Evolutionary conservation across 768 basidiomycete genomes (phyloP), one percentile per base, ranked within the genome.

Genomic region (Lepiota subincarnata): DNA sequence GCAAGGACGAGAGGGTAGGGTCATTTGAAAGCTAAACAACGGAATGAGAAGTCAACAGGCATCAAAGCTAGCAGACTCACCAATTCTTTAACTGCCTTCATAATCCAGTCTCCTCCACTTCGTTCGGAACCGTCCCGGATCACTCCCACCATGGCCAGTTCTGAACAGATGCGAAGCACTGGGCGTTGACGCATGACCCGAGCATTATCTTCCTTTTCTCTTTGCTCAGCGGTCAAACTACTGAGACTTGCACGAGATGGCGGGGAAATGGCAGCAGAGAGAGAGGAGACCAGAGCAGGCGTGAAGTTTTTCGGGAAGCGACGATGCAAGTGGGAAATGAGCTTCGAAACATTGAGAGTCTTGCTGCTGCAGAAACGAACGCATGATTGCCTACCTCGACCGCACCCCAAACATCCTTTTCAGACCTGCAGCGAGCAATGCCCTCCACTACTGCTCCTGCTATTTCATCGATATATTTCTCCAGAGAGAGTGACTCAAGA

Each of bases 401-500:
- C 22, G 93, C 92, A 54, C 85, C 86, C 86, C 89, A 89, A 16
- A 92, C 80, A 61, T 99, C 96, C 59, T 87, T 86, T 68, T 97
- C 96, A 0, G 89, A 90, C 73, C 93, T 97, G 68, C 94, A 96
- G 58, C 88, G 82, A 7, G 70, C 70, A 37, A 94, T 74, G 3
- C 97, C 97, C 64, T 99, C 97, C 2, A 91, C 73, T 1, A 87
- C 77, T 6, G 94, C 95, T 10, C 84, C 83, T 1, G 88, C 90
- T 57, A 98, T 87, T 70, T 99, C 97, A 64, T 97, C 95, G 44
- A 95, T 78, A 66, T 99, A 98, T 70, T 97, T 98, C 72, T 93
- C 93, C 53, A 99, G 76, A 1, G 92, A 86, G 50, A 99, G 78
- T 0, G 87, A 79, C 57, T 94, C 87, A 58, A 97, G 84, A 62